Percentiles rank a stretch among this genome's conserved stretches.
Conservation (phyloP, 2,329 filamentous ascomycete genomes). For the Neobulgaria alba region DNA sequence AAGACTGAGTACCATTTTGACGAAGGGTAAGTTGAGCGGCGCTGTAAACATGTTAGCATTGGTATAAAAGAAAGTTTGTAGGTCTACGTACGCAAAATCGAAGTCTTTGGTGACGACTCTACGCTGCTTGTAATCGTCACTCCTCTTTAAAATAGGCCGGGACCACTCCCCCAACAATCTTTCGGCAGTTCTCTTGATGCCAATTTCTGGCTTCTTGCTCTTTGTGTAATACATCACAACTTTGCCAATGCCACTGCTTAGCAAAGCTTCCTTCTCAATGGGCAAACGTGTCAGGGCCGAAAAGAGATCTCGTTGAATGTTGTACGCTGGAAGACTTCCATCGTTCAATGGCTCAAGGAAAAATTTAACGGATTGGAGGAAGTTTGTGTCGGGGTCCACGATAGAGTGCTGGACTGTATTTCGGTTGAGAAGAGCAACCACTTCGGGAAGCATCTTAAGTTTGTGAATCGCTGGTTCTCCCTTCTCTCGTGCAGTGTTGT, state of each 20-base stretch:
- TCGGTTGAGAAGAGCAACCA: slow-evolving; percentile 79
- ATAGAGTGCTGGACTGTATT: slow-evolving; percentile 79
- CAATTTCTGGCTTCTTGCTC: slow-evolving; percentile 78
- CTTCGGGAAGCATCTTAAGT: slow-evolving; percentile 85
- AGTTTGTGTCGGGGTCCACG: slow-evolving; percentile 89
- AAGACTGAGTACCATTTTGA: slow-evolving; percentile 24
- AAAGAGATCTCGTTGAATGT: slow-evolving; percentile 94
- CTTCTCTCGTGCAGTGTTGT: slow-evolving; percentile 72
- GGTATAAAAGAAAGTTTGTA: background rate
- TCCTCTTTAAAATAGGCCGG: slow-evolving; percentile 84
- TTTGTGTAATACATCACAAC: slow-evolving; percentile 96
- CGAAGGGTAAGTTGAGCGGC: slow-evolving; percentile 29
- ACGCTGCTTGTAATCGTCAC: slow-evolving; percentile 88
- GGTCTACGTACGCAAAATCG: slow-evolving; percentile 48
- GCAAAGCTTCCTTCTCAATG: slow-evolving; percentile 81
- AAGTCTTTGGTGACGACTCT: slow-evolving; percentile 55
- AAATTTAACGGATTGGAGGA: slow-evolving; percentile 90
- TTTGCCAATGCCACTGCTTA: slow-evolving; percentile 91
- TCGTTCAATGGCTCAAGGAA: slow-evolving; percentile 95
- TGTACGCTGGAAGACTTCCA: slow-evolving; percentile 88
- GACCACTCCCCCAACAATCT: slow-evolving; percentile 93
- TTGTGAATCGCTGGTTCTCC: slow-evolving; percentile 84
- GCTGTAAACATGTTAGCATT: slow-evolving; percentile 17
- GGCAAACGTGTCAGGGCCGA: slow-evolving; percentile 69
- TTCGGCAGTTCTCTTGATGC: slow-evolving; percentile 91